These are phyloP conservation scores for Backusella australiensis DNA, from an alignment of 192 early-diverging fungal species.

Conservation along the genomic window DNA sequence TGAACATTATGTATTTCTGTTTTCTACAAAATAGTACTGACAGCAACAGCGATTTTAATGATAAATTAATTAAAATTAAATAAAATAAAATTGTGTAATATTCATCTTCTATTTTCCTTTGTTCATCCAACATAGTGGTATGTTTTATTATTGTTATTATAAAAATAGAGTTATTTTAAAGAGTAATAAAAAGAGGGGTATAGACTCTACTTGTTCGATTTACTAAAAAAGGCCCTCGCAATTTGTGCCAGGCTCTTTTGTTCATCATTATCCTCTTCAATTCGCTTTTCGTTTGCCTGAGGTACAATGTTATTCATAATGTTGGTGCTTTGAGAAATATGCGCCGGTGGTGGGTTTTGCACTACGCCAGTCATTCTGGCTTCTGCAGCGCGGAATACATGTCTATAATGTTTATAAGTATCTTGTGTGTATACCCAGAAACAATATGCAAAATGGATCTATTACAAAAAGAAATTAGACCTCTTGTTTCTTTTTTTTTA, in stretches of 20 bases:
- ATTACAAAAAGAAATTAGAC: not conserved
- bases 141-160: not conserved
- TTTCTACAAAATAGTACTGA: not conserved
- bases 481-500: not conserved
- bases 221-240: not conserved
- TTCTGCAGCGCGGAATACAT: not conserved
- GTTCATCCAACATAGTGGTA: too few relatives aligned
- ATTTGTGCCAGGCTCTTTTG: constrained; percentile 17
- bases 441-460: constrained; percentile 21
- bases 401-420: not conserved
- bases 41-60: not conserved
- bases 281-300: not conserved
- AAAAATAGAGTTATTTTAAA: not conserved
- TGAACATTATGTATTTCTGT: not conserved
- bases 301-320: not conserved
- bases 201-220: not conserved
- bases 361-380: not conserved
- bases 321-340: not conserved
- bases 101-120: not conserved
- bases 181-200: not conserved
- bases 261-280: not conserved
- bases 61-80: not conserved
- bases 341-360: not conserved
- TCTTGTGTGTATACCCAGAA: constrained; percentile 24
- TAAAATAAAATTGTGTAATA: not conserved